Conservation (phyloP, 305 asterid genomes). For the Fraxinus sp. region DNA sequence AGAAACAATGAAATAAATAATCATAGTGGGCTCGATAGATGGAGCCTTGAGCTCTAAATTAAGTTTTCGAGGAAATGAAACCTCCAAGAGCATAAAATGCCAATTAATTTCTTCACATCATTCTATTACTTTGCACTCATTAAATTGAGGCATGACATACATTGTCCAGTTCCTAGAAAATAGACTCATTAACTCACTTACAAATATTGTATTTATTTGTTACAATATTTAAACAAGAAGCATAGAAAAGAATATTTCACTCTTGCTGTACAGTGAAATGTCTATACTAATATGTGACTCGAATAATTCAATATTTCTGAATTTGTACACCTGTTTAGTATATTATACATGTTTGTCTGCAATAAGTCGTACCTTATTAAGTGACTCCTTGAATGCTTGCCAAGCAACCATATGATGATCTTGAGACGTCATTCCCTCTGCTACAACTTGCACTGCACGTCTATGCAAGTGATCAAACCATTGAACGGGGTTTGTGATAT, state of each 20-base stretch:
- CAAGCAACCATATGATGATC: slow-evolving; percentile 70
- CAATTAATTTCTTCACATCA: neutral
- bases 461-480: slow-evolving; percentile 68
- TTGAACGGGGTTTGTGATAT: slow-evolving; percentile 62
- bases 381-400: slow-evolving; percentile 71
- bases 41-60: neutral
- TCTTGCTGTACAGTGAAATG: slow-evolving; percentile 19
- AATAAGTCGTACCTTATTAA: slow-evolving; percentile 64
- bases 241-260: neutral
- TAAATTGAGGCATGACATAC: neutral
- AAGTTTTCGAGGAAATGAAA: neutral
- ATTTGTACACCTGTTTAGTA: neutral
- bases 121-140: neutral
- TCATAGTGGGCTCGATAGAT: neutral
- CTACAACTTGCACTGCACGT: slow-evolving; percentile 70
- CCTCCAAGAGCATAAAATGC: neutral
- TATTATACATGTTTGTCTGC: slow-evolving; percentile 40
- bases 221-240: neutral
- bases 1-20: neutral
- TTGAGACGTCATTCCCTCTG: slow-evolving; percentile 62
- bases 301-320: slow-evolving; percentile 7
- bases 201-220: neutral
- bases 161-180: neutral
- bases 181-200: neutral
- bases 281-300: neutral